Base-by-base conservation (phyloP, 2,329 filamentous ascomycete genomes). In the Claviceps cyperi region DNA sequence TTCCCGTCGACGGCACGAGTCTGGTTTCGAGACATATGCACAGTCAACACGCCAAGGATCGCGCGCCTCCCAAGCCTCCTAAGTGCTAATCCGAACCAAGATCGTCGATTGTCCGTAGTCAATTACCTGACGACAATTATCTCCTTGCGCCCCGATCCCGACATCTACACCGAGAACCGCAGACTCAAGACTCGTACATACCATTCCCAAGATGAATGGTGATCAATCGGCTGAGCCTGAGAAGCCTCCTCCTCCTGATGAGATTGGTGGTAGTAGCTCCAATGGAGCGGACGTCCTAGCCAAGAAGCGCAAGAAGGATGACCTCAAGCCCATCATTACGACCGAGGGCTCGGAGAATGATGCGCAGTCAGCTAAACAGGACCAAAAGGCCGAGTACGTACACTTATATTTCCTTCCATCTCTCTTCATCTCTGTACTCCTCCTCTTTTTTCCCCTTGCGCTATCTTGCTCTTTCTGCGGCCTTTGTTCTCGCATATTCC, bases 241-340 rank as follows among this genome's bases (percentile, higher is more conserved):
- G 54, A 62, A 65, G 57, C 58, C 58, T 28, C 55, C 60, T 4
- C 32, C 46, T 32, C 36, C 45, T 14, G 49, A 51, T 38, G 55
- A 52, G 19, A 49, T 47, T 24, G 45, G 44, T 22, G 28, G 36
- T 48, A 50, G 53, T 51, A 55, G 51, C 48, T 52, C 60, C 49
- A 66, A 66, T 52, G 60, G 62, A 50, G 59, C 55, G 49, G 62
- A 57, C 48, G 54, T 60, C n/a, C 52, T 55, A 22, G 60, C 61
- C 21, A 86, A 85, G 74, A 87, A 87, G 74, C 76, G 82, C 62
- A 82, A 83, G 72, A 87, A 87, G 74, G 80, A 83, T 41, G 76
- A 75, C 49, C 69, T 86, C 57, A 85, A 86, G 69, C 84, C 84
- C 59, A 86, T 87, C 62, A 83, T 87, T 66, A 87, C 83, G 40